phyloP scores from a whole-genome alignment of 257 asterid species.

The Plantago elongata region DNA sequence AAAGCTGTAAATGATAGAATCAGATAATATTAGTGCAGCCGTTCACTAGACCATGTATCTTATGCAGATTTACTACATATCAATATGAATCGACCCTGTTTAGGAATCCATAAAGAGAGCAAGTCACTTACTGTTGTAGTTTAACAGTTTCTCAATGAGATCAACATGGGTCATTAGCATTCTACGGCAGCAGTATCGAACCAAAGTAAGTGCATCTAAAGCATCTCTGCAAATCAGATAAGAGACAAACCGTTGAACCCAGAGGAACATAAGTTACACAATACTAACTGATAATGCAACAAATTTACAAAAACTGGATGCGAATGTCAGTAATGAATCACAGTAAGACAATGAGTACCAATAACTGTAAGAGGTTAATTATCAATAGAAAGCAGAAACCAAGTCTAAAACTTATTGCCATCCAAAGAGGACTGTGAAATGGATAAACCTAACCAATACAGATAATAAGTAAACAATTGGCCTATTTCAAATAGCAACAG shows the following conservation, averaged over 20 bases:
- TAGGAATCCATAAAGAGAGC: slow-evolving; percentile 5
- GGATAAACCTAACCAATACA: too few relatives aligned
- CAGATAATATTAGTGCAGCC: slow-evolving; percentile 19
- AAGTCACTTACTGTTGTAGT: slow-evolving; percentile 62
- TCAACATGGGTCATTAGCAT: slow-evolving; percentile 98
- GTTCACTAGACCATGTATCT: neutral
- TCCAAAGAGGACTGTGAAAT: too few relatives aligned
- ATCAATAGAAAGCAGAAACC: too few relatives aligned
- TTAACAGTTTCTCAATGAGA: slow-evolving; percentile 92
- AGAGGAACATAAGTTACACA: neutral
- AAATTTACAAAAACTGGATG: too few relatives aligned
- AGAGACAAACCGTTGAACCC: slow-evolving; percentile 8
- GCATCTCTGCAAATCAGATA: slow-evolving; percentile 62
- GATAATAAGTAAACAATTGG: too few relatives aligned
- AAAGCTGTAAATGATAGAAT: slow-evolving; percentile 44
- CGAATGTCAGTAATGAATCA: too few relatives aligned
- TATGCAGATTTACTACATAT: neutral
- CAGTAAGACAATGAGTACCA: too few relatives aligned
- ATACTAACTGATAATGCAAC: neutral
- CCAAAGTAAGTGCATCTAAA: slow-evolving; percentile 76
- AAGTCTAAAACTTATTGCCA: too few relatives aligned
- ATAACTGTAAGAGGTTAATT: too few relatives aligned
- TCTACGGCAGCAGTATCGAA: slow-evolving; percentile 93
- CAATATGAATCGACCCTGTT: neutral
- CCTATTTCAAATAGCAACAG: too few relatives aligned